Evolutionary conservation across 352 stramenopile genomes (phyloP), one percentile per base, ranked within the genome.

Genomic region (Phytophthora nicotianae): DNA sequence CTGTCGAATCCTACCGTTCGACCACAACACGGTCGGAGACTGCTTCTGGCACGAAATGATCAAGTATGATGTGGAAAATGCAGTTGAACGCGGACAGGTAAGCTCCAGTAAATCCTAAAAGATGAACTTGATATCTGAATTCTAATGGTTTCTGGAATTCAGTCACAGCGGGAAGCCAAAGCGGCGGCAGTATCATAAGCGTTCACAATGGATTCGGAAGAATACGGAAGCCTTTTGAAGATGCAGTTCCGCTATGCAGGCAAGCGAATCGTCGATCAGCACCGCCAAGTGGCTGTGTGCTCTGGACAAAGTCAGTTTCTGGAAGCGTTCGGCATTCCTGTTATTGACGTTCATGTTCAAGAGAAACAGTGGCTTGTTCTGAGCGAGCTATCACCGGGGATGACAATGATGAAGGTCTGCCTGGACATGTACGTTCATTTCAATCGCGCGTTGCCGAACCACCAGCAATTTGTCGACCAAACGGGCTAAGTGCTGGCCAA

Each of bases 11-110:
- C 11, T 56, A 1, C 49, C 49, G 23, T 56, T 47, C 49, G 21
- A 47, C 16, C 17, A 10, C n/a, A 56, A 47, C 33, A n/a, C 16
- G 26, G 33, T 56, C 3, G 49, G 33, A 13, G 33, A 47, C 5
- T 24, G 32, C 2, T 56, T 56, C n/a, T 56, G 49, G 49, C 23
- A 56, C 17, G 33, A 56, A 47, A 56, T 56, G 35, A 47, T 21
- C 20, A 37, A 37, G 3, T 37, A 33, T 6, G 46, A 56, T 19
- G 33, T 55, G 13, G 32, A 29, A 3, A 55, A 55, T 21, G 48
- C 27, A 35, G 9, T 47, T 16, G 33, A 56, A 5, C 49, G 35
- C 4, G 21, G 21, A 5, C 49, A 56, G 35, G 49, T 56, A 56
- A 10, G 32, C 2, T n/a, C 3, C 10, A n/a, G n/a, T 38, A 38